Evolutionary conservation across 179 eudicot genomes (phyloP).

Genomic region (Beta lomatogona): DNA sequence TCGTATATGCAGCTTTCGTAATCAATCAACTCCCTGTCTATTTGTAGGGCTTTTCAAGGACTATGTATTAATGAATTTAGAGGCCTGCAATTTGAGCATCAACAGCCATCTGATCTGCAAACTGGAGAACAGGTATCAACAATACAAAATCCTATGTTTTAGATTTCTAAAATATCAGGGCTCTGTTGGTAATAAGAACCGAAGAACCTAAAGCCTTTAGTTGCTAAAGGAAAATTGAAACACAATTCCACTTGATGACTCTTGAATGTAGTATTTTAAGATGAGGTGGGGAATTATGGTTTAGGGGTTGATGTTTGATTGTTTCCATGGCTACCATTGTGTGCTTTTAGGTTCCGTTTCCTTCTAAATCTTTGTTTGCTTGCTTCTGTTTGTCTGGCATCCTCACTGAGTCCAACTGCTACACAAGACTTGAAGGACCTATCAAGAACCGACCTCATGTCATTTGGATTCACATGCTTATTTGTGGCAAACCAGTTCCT

Average conservation of each 20-base stretch:
- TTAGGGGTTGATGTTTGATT: background rate
- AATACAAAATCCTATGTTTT: conserved; percentile 5
- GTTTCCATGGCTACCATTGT: background rate
- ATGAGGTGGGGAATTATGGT: background rate
- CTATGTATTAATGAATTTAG: conserved; percentile 92
- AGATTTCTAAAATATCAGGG: background rate
- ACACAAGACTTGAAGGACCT: background rate
- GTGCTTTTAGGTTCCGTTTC: background rate
- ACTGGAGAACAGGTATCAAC: conserved; percentile 85
- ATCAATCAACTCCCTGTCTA: background rate
- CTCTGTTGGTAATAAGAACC: background rate
- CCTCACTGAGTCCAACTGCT: background rate
- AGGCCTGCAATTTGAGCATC: conserved; percentile 87
- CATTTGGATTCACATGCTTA: background rate
- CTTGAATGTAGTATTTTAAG: background rate
- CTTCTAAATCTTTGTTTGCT: background rate
- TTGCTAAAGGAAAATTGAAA: background rate
- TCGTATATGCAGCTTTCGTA: conserved; percentile 9
- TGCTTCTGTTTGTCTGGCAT: background rate
- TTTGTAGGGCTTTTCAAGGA: conserved; percentile 95
- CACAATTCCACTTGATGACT: background rate
- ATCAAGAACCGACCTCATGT: too few species aligned
- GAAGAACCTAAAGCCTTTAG: background rate
- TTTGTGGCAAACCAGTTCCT: background rate
- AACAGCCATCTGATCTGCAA: conserved; percentile 74